These are phyloP conservation scores for Sclerotinia minor DNA, from an alignment of 2,329 filamentous ascomycete genomes.

Conservation along the genomic window DNA sequence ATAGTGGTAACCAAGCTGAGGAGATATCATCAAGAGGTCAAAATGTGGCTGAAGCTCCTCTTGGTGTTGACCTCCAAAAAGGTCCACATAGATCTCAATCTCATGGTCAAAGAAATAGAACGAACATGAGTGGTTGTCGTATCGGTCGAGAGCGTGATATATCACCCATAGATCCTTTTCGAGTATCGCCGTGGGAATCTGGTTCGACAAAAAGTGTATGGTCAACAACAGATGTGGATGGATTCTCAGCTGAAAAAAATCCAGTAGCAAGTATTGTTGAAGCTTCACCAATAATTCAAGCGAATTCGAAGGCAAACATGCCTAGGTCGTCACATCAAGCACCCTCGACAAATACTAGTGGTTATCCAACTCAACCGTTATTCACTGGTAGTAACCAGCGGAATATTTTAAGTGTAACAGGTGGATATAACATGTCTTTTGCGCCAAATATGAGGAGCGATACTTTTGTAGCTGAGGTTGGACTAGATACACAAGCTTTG, in stretches of 20 bases:
- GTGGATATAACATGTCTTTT: conserved; percentile 4
- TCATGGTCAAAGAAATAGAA: neutral
- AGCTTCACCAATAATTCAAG: neutral
- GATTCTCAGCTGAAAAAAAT: neutral
- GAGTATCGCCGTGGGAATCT: neutral
- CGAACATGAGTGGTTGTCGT: neutral
- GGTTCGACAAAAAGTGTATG: neutral
- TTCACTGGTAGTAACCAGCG: neutral
- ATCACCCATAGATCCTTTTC: neutral
- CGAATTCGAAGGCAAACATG: neutral
- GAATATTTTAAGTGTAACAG: neutral
- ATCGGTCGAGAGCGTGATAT: neutral
- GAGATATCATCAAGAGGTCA: neutral
- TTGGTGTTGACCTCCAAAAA: neutral
- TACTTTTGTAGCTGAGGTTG: neutral
- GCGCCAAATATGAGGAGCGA: neutral
- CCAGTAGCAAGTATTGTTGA: neutral
- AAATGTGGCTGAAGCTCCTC: rapidly evolving
- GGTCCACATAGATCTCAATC: neutral
- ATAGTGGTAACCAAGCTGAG: neutral
- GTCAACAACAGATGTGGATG: neutral
- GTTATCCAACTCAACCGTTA: neutral
- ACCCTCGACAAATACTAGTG: neutral
- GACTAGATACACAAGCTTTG: neutral
- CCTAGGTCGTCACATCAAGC: neutral